These are phyloP conservation scores for Echium plantagineum DNA, from an alignment of 257 asterid genomes.

Conservation along the genomic window DNA sequence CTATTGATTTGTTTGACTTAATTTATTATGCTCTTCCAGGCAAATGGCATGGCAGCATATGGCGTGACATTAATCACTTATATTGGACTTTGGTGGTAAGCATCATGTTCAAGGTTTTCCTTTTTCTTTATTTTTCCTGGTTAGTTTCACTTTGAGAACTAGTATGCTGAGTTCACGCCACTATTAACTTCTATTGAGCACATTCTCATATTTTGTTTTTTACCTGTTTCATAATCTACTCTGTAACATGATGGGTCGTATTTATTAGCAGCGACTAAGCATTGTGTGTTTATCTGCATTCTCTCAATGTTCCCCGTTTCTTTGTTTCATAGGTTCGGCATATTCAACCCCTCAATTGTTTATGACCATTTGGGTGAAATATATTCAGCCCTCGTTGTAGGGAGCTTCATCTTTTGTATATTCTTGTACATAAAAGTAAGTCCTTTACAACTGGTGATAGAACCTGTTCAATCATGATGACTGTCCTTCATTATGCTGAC, in stretches of 20 bases:
- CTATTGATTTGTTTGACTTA: constrained; percentile 6
- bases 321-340: constrained; percentile 52
- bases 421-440: constrained; percentile 77
- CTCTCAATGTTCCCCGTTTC: constrained; percentile 8
- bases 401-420: constrained; percentile 75
- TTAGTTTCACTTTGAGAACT: not conserved
- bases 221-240: not conserved
- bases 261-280: not conserved
- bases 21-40: constrained; percentile 39
- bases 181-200: not conserved
- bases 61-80: constrained; percentile 61
- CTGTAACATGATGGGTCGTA: not conserved
- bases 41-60: constrained; percentile 79
- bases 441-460: constrained; percentile 5
- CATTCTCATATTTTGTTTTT: not conserved
- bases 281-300: not conserved
- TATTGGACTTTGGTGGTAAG: constrained; percentile 90
- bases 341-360: constrained; percentile 77
- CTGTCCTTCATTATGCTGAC: constrained; percentile 21
- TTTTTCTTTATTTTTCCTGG: not conserved
- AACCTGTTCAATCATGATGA: constrained; percentile 6
- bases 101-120: constrained; percentile 2
- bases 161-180: not conserved
- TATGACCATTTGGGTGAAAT: constrained; percentile 92
- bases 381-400: constrained; percentile 75